These are phyloP conservation scores for Aspergillus tubingensis DNA, from an alignment of 2,329 filamentous ascomycete genomes.

Conservation along the genomic window DNA sequence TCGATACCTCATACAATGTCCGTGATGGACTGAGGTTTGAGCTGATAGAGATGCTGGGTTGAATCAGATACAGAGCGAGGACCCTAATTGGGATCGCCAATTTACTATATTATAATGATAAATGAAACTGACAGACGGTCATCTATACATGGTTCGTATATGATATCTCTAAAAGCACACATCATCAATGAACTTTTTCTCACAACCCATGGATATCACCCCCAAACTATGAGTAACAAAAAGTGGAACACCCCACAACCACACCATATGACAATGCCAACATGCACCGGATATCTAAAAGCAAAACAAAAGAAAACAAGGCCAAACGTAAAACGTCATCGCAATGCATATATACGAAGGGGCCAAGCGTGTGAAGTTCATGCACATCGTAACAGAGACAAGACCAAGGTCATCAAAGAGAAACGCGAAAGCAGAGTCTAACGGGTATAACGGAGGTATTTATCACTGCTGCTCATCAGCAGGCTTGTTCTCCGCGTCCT, in stretches of 20 bases:
- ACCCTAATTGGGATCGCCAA: not conserved
- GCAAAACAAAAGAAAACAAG: constrained; percentile 14
- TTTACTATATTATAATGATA: not conserved
- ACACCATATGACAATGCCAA: constrained; percentile 13
- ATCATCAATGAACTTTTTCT: not conserved
- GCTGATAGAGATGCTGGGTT: not conserved
- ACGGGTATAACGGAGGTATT: constrained; percentile 19
- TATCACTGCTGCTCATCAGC: constrained; percentile 30
- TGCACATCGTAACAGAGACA: constrained; percentile 28
- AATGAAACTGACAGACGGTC: not conserved
- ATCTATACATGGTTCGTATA: not conserved
- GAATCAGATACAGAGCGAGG: not conserved
- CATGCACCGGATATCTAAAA: constrained; percentile 27
- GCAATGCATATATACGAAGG: constrained; percentile 10
- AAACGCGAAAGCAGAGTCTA: constrained; percentile 4
- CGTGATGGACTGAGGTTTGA: not conserved
- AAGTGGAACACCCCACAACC: not conserved
- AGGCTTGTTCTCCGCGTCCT: constrained; percentile 43
- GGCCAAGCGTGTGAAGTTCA: constrained; percentile 17
- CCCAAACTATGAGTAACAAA: not conserved
- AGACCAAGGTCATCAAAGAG: constrained; percentile 23
- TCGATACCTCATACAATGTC: not conserved
- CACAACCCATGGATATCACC: not conserved
- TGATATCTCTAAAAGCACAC: not conserved
- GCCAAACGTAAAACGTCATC: constrained; percentile 6